Percentiles rank a stretch among this genome's conserved stretches.
Conservation (phyloP, 768 basidiomycete species). For the Clathrus columnatus region DNA sequence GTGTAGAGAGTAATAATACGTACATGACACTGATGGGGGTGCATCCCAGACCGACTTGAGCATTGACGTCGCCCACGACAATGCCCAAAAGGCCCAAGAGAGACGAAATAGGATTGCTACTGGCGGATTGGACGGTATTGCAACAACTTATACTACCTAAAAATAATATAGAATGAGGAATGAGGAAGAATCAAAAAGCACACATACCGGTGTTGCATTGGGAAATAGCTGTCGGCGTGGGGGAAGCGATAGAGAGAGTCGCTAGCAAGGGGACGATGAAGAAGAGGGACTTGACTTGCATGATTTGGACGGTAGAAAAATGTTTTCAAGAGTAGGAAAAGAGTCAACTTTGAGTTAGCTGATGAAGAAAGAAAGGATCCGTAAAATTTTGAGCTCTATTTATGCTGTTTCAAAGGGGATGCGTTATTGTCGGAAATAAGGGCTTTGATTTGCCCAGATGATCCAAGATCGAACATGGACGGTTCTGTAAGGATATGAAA, state of each 20-base stretch:
- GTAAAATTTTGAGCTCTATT: too few relatives aligned
- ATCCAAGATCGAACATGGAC: too few relatives aligned
- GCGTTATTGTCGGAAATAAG: too few relatives aligned
- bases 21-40: constrained; percentile 17
- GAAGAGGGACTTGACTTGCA: too few relatives aligned
- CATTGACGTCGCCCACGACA: constrained; percentile 14
- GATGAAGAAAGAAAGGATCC: too few relatives aligned
- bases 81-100: constrained; percentile 20
- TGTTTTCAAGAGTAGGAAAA: too few relatives aligned
- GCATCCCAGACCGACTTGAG: constrained; percentile 19
- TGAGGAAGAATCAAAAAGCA: neutral
- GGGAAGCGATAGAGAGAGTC: neutral
- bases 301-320: too few relatives aligned
- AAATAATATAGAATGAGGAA: neutral
- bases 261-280: neutral
- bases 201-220: constrained; percentile 4
- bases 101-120: constrained; percentile 30
- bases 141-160: constrained; percentile 23
- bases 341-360: too few relatives aligned
- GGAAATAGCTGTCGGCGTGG: neutral
- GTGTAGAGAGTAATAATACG: neutral
- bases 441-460: too few relatives aligned
- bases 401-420: too few relatives aligned
- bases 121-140: constrained; percentile 19
- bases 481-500: too few relatives aligned